phyloP scores from a whole-genome alignment of 768 basidiomycete species.

The Kondoa malvinella region DNA sequence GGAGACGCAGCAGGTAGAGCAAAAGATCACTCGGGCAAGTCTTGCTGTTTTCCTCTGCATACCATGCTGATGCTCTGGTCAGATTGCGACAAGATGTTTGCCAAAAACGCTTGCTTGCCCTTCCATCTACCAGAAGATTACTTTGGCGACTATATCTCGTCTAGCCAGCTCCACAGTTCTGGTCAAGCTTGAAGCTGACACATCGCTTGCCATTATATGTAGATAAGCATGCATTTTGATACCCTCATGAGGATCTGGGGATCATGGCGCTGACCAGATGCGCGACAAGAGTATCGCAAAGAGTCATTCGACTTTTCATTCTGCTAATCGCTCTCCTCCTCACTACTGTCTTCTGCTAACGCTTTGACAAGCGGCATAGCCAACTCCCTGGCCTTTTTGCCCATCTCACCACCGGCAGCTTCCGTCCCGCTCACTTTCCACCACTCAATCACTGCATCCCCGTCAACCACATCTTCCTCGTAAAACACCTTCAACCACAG shows the following conservation, averaged over 20 bases:
- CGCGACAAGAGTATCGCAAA: too few relatives aligned
- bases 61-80: background rate
- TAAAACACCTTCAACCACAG: slow-evolving; percentile 72
- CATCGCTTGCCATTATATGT: too few relatives aligned
- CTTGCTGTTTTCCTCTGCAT: too few relatives aligned
- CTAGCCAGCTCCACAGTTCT: too few relatives aligned
- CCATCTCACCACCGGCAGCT: slow-evolving; percentile 50
- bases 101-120: background rate
- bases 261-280: too few relatives aligned
- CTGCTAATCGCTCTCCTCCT: too few relatives aligned
- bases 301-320: too few relatives aligned
- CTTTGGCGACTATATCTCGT: background rate
- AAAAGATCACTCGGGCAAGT: background rate
- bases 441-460: slow-evolving; percentile 80
- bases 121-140: background rate
- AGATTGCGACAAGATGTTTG: background rate
- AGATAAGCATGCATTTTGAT: too few relatives aligned
- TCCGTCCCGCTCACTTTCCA: slow-evolving; percentile 44
- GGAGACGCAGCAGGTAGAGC: background rate
- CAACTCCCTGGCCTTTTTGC: slow-evolving; percentile 26
- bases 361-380: slow-evolving; percentile 64
- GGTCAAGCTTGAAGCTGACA: too few relatives aligned
- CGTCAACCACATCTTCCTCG: slow-evolving; percentile 78
- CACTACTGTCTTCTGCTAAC: slow-evolving; percentile 42
- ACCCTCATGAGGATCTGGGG: too few relatives aligned